phyloP scores from a whole-genome alignment of 768 basidiomycete genomes.

The Leccinellum rugosiceps region DNA sequence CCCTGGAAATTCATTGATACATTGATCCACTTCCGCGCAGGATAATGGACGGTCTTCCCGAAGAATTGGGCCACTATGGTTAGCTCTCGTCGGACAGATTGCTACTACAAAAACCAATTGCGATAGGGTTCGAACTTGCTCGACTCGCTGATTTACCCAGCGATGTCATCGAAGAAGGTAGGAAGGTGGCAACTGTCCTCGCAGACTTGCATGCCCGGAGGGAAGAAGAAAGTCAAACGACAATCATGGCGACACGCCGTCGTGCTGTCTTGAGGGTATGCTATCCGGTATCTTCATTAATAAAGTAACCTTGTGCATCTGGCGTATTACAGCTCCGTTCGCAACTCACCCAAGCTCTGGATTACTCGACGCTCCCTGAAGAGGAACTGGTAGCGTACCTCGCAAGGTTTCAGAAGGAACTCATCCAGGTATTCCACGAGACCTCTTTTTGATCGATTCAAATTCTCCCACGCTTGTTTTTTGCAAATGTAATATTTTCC shows the following conservation, averaged over 20 bases:
- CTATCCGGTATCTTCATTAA: background rate
- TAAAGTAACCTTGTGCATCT: background rate
- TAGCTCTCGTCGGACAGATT: constrained; percentile 5
- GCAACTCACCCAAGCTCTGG: constrained; percentile 69
- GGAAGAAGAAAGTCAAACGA: constrained; percentile 61
- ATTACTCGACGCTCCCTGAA: constrained; percentile 72
- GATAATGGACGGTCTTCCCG: constrained; percentile 68
- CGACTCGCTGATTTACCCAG: constrained; percentile 80
- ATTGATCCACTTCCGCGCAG: constrained; percentile 34
- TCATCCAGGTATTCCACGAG: constrained; percentile 47
- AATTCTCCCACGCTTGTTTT: background rate
- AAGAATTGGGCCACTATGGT: constrained; percentile 75
- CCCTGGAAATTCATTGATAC: background rate
- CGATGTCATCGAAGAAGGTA: constrained; percentile 63
- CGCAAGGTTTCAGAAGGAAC: constrained; percentile 64
- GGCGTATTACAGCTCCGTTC: constrained; percentile 54
- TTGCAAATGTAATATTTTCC: constrained; percentile 7
- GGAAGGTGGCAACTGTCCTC: constrained; percentile 57
- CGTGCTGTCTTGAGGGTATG: constrained; percentile 67
- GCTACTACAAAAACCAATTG: background rate
- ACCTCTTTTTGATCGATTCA: constrained; percentile 13
- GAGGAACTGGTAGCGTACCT: constrained; percentile 66
- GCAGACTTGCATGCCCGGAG: constrained; percentile 52
- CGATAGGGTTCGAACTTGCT: constrained; percentile 84
- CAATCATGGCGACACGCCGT: constrained; percentile 55